Evolutionary conservation across 2,329 filamentous ascomycete genomes (phyloP).

Genomic region (Nemania abortiva): DNA sequence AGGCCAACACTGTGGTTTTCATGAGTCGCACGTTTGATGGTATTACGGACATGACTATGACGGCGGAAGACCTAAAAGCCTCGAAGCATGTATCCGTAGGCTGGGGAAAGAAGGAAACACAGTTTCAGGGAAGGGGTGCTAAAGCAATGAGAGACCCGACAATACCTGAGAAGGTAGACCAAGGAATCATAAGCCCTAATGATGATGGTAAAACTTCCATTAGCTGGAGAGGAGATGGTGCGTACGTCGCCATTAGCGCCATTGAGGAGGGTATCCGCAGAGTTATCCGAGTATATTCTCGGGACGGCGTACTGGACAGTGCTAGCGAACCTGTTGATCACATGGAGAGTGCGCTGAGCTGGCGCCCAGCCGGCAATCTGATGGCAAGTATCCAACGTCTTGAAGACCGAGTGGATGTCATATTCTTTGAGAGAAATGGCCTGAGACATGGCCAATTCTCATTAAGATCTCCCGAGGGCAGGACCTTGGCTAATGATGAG

Average conservation of each 20-base stretch:
- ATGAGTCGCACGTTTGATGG: slow-evolving; percentile 95
- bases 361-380: slow-evolving; percentile 90
- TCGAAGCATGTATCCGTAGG: slow-evolving; percentile 96
- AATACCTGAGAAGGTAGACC: slow-evolving; percentile 90
- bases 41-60: slow-evolving; percentile 79
- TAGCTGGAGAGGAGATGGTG: slow-evolving; percentile 94
- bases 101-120: slow-evolving; percentile 98
- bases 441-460: slow-evolving; percentile 94
- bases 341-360: slow-evolving; percentile 87
- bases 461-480: slow-evolving; percentile 74
- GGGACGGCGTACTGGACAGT: slow-evolving; percentile 90
- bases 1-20: slow-evolving; percentile 82
- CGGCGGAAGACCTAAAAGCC: slow-evolving; percentile 80
- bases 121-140: slow-evolving; percentile 93
- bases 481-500: slow-evolving; percentile 64
- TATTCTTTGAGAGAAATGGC: slow-evolving; percentile 98
- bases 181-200: slow-evolving; percentile 78
- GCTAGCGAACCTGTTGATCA: slow-evolving; percentile 95
- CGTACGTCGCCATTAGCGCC: slow-evolving; percentile 87
- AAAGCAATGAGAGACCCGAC: slow-evolving; percentile 91
- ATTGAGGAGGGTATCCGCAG: slow-evolving; percentile 77
- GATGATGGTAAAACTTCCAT: slow-evolving; percentile 81
- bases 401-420: slow-evolving; percentile 78
- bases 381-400: slow-evolving; percentile 86
- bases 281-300: slow-evolving; percentile 88